Evolutionary conservation across 2,329 filamentous ascomycete species (phyloP).

Genomic region (Hortaea sp.): DNA sequence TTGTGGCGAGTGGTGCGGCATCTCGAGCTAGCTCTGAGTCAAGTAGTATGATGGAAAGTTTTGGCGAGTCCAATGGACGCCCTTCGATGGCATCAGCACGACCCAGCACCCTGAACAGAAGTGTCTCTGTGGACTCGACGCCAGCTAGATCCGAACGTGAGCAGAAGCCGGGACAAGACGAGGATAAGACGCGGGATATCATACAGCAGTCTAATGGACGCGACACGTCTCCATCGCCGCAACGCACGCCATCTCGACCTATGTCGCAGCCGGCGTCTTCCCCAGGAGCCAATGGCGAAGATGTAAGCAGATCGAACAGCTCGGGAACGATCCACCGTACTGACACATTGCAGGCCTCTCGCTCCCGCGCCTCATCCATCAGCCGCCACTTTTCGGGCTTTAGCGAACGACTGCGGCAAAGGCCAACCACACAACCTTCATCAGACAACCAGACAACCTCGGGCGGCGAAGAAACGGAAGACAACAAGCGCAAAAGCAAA

Average conservation of each 20-base stretch:
- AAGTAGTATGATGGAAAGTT: slow-evolving; percentile 16
- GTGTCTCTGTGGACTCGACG: slow-evolving; percentile 14
- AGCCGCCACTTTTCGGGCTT: slow-evolving; percentile 21
- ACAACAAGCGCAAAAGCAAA: slow-evolving; percentile 30
- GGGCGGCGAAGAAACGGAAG: slow-evolving; percentile 20
- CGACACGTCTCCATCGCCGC: not conserved
- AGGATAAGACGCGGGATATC: slow-evolving; percentile 2
- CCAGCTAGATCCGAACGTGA: slow-evolving; percentile 3
- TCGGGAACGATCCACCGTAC: not conserved
- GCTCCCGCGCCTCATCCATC: slow-evolving; percentile 17
- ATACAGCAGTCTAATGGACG: slow-evolving; percentile 1
- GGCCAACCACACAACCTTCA: slow-evolving; percentile 1
- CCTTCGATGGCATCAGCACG: slow-evolving; percentile 19
- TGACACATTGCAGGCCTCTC: slow-evolving; percentile 1
- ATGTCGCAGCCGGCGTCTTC: not conserved
- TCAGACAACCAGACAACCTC: not conserved
- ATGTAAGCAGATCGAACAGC: not conserved
- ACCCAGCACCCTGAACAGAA: slow-evolving; percentile 19
- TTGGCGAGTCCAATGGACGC: slow-evolving; percentile 14
- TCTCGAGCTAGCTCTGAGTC: slow-evolving; percentile 13
- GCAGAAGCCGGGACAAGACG: not conserved
- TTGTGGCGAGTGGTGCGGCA: slow-evolving; percentile 32
- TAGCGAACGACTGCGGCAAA: slow-evolving; percentile 17
- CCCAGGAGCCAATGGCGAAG: not conserved
- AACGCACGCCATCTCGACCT: not conserved